A percentile compares a stretch with the other conserved stretches of the same genome.
These are phyloP conservation scores for Kodamaea sp. DNA, from an alignment of 1,139 yeast genomes.

Conservation along the genomic window DNA sequence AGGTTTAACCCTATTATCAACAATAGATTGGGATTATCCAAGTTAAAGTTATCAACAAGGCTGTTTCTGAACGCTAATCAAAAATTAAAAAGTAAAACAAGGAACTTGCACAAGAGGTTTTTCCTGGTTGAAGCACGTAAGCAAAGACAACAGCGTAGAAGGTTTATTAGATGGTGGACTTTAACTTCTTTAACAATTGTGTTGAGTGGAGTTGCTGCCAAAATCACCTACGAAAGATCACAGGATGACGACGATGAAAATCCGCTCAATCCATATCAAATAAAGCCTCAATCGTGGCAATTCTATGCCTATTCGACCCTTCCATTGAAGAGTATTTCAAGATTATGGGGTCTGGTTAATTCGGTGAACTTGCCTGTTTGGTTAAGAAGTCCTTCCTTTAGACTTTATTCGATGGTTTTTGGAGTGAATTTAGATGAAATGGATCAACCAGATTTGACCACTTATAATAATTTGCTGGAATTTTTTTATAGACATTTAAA, in stretches of 20 bases:
- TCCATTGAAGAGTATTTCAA: slow-evolving; percentile 85
- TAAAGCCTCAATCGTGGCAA: slow-evolving; percentile 76
- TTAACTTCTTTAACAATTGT: slow-evolving; percentile 61
- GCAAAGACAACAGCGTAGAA: slow-evolving; percentile 43
- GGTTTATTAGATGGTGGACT: slow-evolving; percentile 66
- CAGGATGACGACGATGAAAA: slow-evolving; percentile 28
- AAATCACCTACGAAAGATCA: slow-evolving; percentile 41
- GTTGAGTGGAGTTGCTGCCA: slow-evolving; percentile 62
- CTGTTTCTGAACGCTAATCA: slow-evolving; percentile 40
- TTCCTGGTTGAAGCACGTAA: slow-evolving; percentile 45
- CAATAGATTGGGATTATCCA: slow-evolving; percentile 23
- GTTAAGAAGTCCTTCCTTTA: slow-evolving; percentile 81
- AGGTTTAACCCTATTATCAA: slow-evolving; percentile 15
- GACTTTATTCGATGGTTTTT: slow-evolving; percentile 71
- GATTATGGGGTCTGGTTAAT: slow-evolving; percentile 93
- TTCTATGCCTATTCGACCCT: slow-evolving; percentile 84
- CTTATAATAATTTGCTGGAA: slow-evolving; percentile 79
- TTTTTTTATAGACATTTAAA: slow-evolving; percentile 83
- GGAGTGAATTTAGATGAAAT: slow-evolving; percentile 90
- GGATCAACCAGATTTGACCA: slow-evolving; percentile 72
- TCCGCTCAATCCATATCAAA: slow-evolving; percentile 38
- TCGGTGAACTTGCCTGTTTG: slow-evolving; percentile 81
- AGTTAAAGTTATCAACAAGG: slow-evolving; percentile 28
- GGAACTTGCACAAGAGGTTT: slow-evolving; percentile 37
- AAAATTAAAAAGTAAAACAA: slow-evolving; percentile 33